phyloP scores from a whole-genome alignment of 1,284 basidiomycete species.

The Pterulicium gracile region DNA sequence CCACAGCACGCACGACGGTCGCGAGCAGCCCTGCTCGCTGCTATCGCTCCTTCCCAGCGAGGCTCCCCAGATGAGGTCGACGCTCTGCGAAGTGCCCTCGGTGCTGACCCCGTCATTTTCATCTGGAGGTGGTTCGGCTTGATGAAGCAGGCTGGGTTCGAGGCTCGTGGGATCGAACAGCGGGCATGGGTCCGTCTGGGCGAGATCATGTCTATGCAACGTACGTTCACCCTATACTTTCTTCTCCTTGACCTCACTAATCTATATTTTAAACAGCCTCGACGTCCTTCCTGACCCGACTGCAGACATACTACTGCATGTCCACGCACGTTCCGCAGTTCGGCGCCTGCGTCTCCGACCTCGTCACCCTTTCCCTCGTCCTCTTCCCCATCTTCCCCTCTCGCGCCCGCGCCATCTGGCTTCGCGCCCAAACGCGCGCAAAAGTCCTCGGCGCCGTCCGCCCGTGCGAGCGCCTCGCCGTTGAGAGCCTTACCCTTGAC shows the following conservation, averaged over 20 bases:
- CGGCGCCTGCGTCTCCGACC: constrained; percentile 30
- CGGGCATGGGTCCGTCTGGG: constrained; percentile 43
- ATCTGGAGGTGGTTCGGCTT: constrained; percentile 23
- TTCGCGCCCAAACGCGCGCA: constrained; percentile 14
- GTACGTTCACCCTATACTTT: constrained; percentile 21
- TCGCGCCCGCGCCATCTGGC: constrained; percentile 32
- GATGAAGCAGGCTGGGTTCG: constrained; percentile 19
- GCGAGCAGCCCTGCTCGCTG: constrained; percentile 20
- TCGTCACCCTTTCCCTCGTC: constrained; percentile 48
- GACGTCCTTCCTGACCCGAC: constrained; percentile 28
- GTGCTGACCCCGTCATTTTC: constrained; percentile 27
- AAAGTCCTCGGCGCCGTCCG: constrained; percentile 21
- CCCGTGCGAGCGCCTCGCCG: constrained; percentile 42
- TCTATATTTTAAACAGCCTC: constrained; percentile 14
- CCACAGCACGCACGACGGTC: constrained; percentile 12
- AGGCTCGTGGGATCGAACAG: constrained; percentile 34
- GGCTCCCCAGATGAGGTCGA: constrained; percentile 28
- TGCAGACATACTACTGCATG: constrained; percentile 41
- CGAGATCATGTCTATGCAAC: constrained; percentile 36
- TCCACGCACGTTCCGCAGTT: constrained; percentile 29
- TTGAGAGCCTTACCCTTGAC: constrained; percentile 38
- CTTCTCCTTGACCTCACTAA: constrained; percentile 12
- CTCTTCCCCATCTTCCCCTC: constrained; percentile 28
- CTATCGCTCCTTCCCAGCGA: constrained; percentile 20
- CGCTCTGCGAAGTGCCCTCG: constrained; percentile 27